Conservation (phyloP, 106 monocot genomes). For the Platanthera guangdongensis region DNA sequence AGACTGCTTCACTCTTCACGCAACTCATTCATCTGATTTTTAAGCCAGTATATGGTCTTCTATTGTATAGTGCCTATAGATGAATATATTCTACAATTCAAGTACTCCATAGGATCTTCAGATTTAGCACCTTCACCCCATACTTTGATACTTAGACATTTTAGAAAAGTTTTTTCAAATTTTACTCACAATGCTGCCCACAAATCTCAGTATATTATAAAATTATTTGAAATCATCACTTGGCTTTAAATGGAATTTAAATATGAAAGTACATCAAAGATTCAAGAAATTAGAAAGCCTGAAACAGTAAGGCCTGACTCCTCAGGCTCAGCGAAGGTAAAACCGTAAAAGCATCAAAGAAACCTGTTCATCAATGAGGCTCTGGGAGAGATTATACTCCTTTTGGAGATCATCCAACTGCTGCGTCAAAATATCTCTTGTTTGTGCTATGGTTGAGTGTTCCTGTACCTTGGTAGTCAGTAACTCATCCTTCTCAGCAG, state of each 20-base stretch:
- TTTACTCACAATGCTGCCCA: too few species aligned
- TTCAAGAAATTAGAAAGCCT: background rate
- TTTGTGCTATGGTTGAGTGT: constrained; percentile 23
- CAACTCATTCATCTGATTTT: background rate
- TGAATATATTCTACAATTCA: background rate
- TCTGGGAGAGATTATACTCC: constrained; percentile 42
- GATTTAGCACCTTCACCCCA: background rate
- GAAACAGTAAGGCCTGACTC: background rate
- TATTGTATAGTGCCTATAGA: background rate
- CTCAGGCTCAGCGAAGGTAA: background rate
- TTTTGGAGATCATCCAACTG: constrained; percentile 37
- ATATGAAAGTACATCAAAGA: background rate
- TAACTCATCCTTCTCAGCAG: constrained; percentile 40
- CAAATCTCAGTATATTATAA: too few species aligned
- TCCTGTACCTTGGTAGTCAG: constrained; percentile 32
- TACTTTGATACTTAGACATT: background rate
- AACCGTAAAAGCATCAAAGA: background rate
- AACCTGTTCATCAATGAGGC: constrained; percentile 46
- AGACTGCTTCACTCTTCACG: background rate
- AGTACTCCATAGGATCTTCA: background rate
- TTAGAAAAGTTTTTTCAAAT: too few species aligned
- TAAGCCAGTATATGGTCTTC: background rate
- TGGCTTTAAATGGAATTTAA: background rate
- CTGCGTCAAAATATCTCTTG: constrained; percentile 37
- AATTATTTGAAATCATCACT: too few species aligned